Evolutionary conservation across 371 early-diverging fungal genomes (phyloP), one percentile per base, ranked within the genome.

Genomic region (Umbelopsis sp.): DNA sequence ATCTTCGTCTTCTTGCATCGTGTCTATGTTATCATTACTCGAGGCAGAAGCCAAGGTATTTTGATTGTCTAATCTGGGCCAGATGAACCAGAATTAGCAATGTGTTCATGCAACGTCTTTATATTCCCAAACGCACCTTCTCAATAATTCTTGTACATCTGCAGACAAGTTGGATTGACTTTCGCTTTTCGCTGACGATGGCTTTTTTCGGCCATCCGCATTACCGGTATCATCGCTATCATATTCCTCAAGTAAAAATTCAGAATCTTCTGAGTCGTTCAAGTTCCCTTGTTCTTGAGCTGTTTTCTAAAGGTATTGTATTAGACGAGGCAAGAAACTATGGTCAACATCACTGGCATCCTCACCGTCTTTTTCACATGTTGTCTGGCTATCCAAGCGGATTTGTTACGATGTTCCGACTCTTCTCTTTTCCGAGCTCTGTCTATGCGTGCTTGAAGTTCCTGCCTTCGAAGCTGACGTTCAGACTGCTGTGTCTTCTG

Each of bases 191-290:
- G 57, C 46, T 16, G 41, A 46, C 38, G 10, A 46, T 29, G 29
- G 29, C 29, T 29, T 29, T 69, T 52, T 64, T 63, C 20, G 29
- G n/a, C 50, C 12, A 41, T 41, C 41, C 12, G 12, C 41, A 7
- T 37, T 69, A 22, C 29, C 22, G 4, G 64, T 84, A 4, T 80
- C 80, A 50, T 89, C 91, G 64, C 91, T 89, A 20, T 83, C 75
- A 71, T 92, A 92, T 22, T 91, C 89, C 22, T 85, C 90, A 4
- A 92, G 68, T 8, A 92, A 45, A 66, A 86, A 90, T 24, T 86
- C 89, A 0, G 78, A 78, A 12, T 90, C 87, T 16, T 79, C 80
- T 3, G 65, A 63, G 10, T 65, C 57, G 11, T 32, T 12, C 3
- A 20, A 1, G 12, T 41, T 44, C 16, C 29, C 63, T 29, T 11